Base-by-base conservation (phyloP, 306 rosid genomes). In the Pueraria montana region DNA sequence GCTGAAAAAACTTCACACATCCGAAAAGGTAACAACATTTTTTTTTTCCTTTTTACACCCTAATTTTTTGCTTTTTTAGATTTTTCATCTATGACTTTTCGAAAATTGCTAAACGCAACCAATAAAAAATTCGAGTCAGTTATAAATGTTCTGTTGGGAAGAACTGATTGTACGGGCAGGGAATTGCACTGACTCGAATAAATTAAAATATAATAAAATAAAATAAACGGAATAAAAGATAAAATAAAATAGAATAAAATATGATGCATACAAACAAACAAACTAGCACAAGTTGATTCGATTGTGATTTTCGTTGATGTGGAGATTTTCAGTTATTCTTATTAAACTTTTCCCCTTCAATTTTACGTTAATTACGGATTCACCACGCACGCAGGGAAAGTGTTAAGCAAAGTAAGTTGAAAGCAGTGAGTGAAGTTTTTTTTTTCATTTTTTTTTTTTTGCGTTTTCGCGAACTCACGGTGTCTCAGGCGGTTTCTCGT, bases 391-490 rank as follows among this genome's bases (percentile, higher is more conserved):
- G 20, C 63, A 82, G 50, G 1, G 46, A 17, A 30, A 83, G 71
- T 17, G 46, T 34, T 34, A 64, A 32, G 67, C 69, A 83, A 67
- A 83, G 74, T 48, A 67, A 83, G 74, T 48, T 76, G 75, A 78
- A 83, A 77, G 53, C 42, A 72, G 71, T 18, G 70, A 72, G 71
- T 18, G 70, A 72, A 42, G 77, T 21, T 21, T 66, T 50, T 14
- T 26, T 26, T 11, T 55, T 66, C 11, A 2, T 9, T 11, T 2
- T 12, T 65, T 66, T 66, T 66, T 38, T 8, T 3, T 17, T 7
- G 46, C 30, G 40, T 75, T 79, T 72, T 59, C 86, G 86, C 79
- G 78, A 65, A 93, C 99, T 96, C 99, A 96, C 99, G 92, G 90
- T 79, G 61, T 92, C 88, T 79, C 81, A 43, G 93, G 90, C 46